Percentiles rank a stretch among this genome's conserved stretches.
These are phyloP conservation scores for Fragaria ananassa DNA, from an alignment of 306 rosid genomes.

Conservation along the genomic window DNA sequence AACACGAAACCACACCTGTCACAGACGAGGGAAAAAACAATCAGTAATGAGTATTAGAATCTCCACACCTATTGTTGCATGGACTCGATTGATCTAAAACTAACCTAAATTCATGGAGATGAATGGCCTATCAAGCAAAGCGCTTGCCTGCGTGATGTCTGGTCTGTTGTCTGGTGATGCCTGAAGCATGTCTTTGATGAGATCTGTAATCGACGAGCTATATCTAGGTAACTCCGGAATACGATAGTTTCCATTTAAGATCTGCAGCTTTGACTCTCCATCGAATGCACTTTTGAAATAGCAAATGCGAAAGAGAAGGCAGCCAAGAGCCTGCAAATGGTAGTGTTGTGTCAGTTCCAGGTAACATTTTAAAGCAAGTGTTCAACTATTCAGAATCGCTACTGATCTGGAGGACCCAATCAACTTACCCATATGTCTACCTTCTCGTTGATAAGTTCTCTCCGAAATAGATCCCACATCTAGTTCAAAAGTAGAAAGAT, in stretches of 20 bases:
- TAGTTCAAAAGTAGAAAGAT: slow-evolving; percentile 28
- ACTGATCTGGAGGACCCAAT: slow-evolving; percentile 19
- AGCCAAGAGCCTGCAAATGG: slow-evolving; percentile 86
- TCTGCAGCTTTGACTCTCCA: slow-evolving; percentile 97
- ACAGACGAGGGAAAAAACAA: slow-evolving; percentile 10
- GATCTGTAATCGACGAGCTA: slow-evolving; percentile 57
- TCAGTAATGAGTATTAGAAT: slow-evolving; percentile 40
- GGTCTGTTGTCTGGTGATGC: slow-evolving; percentile 94
- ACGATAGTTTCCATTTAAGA: slow-evolving; percentile 95
- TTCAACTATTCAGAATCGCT: slow-evolving; percentile 6
- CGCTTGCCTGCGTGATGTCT: slow-evolving; percentile 99
- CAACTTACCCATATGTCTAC: slow-evolving; percentile 97
- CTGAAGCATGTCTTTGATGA: slow-evolving; percentile 93
- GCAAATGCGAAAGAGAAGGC: slow-evolving; percentile 95
- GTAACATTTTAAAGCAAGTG: neutral
- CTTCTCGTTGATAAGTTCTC: slow-evolving; percentile 84
- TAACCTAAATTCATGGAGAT: slow-evolving; percentile 99
- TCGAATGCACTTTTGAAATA: slow-evolving; percentile 96
- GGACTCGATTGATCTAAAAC: slow-evolving; percentile 78
- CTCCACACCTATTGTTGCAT: slow-evolving; percentile 54
- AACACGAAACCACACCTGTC: slow-evolving; percentile 96
- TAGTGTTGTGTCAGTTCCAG: slow-evolving; percentile 23
- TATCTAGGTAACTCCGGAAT: slow-evolving; percentile 84
- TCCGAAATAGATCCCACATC: slow-evolving; percentile 98
- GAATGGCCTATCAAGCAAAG: slow-evolving; percentile 99